Conservation (phyloP, 371 early-diverging fungal genomes). For the Rhizomucor pusillus region DNA sequence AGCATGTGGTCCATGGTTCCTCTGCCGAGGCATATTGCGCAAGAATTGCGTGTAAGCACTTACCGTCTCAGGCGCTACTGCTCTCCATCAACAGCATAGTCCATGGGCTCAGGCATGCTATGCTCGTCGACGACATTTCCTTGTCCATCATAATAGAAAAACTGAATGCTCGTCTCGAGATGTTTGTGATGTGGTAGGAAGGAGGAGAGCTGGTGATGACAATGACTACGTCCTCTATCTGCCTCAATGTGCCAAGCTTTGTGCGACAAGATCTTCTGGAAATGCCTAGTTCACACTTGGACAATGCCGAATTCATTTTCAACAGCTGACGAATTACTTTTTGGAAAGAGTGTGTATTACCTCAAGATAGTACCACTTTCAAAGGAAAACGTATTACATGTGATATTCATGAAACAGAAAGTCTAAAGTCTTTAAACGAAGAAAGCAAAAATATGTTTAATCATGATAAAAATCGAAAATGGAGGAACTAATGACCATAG, state of each 20-base stretch:
- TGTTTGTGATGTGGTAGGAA: background rate
- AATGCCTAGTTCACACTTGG: background rate
- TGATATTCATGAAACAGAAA: no score
- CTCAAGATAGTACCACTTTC: no score
- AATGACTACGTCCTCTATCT: background rate
- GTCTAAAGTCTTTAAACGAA: no score
- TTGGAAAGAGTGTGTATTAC: no score
- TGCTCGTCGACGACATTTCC: no score
- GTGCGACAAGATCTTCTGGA: conserved; percentile 1
- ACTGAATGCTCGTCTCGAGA: background rate
- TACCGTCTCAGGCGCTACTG: conserved; percentile 4
- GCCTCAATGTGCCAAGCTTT: background rate
- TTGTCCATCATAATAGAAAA: no score
- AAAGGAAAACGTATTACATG: no score
- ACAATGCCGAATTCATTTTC: background rate
- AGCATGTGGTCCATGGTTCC: background rate
- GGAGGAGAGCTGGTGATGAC: background rate
- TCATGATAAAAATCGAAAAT: no score
- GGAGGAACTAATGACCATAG: no score
- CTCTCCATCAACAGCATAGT: conserved; percentile 8
- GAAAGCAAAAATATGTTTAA: no score
- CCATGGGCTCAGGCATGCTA: background rate
- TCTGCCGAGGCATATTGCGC: background rate
- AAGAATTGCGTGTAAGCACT: conserved; percentile 1
- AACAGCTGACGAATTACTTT: no score